phyloP scores from a whole-genome alignment of 2,329 filamentous ascomycete species.

The Rhynchosporium graminicola region DNA sequence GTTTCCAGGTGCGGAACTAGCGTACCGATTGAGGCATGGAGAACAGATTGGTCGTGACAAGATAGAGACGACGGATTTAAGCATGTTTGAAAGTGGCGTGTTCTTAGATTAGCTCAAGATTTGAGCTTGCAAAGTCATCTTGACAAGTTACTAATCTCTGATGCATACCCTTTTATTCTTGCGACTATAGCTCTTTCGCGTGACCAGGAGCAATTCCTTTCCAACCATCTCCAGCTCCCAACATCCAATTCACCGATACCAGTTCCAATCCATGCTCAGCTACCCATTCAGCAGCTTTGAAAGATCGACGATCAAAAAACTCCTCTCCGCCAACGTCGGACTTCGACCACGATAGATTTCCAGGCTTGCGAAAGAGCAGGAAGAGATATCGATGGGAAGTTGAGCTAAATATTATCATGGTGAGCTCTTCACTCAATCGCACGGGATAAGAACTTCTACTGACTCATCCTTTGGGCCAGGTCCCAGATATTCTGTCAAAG shows the following conservation, averaged over 20 bases:
- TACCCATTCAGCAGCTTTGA: conserved; percentile 18
- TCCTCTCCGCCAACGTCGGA: conserved; percentile 19
- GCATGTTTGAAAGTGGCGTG: not conserved
- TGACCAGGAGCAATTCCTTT: conserved; percentile 2
- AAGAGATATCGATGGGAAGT: conserved; percentile 18
- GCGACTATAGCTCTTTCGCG: not conserved
- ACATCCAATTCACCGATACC: conserved; percentile 15
- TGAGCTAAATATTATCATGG: not conserved
- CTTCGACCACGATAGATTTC: conserved; percentile 4
- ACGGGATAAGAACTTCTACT: not conserved
- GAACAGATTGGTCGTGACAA: not conserved
- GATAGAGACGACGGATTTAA: not conserved
- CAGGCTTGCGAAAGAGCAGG: conserved; percentile 16
- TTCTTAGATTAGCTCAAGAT: too few species aligned
- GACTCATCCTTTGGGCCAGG: conserved; percentile 17
- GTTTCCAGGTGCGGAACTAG: conserved; percentile 30
- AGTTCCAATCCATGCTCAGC: conserved; percentile 17
- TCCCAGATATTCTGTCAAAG: conserved; percentile 18
- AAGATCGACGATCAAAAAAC: conserved; percentile 16
- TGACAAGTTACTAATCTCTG: not conserved
- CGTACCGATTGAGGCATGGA: conserved; percentile 1
- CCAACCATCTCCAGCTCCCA: conserved; percentile 16
- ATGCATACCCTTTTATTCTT: not conserved
- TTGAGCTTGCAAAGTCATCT: too few species aligned
- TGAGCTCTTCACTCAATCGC: not conserved